These are phyloP conservation scores for Kuraishia hungarica DNA, from an alignment of 805 yeast genomes.

Conservation along the genomic window DNA sequence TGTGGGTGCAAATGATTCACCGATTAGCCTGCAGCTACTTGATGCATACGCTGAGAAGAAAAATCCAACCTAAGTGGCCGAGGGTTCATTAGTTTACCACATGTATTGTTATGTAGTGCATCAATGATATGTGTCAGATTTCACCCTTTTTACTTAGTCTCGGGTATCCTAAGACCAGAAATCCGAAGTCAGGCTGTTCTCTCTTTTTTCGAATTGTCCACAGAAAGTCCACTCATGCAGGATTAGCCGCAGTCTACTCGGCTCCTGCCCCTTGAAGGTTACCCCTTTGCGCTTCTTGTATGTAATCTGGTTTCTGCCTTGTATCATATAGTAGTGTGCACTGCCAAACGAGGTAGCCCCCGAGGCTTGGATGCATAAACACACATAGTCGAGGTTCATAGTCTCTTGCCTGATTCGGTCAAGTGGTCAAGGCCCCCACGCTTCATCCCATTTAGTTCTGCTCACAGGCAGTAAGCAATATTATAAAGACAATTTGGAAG, in stretches of 20 bases:
- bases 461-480: too few relatives aligned
- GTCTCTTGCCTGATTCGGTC: background rate
- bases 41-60: slow-evolving; percentile 40
- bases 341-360: background rate
- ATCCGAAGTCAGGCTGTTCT: too few relatives aligned
- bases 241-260: too few relatives aligned
- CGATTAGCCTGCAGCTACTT: slow-evolving; percentile 44
- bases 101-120: background rate
- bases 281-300: background rate
- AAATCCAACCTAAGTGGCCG: slow-evolving; percentile 26
- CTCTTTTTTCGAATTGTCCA: too few relatives aligned
- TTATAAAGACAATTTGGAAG: too few relatives aligned
- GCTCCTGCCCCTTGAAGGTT: background rate
- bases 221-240: too few relatives aligned
- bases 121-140: background rate
- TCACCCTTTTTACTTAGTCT: background rate
- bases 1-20: slow-evolving; percentile 40
- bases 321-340: background rate
- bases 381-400: background rate
- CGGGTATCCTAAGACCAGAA: too few relatives aligned
- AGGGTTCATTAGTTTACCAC: too few relatives aligned
- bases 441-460: too few relatives aligned
- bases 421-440: too few relatives aligned
- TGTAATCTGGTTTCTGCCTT: background rate
- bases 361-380: background rate